A percentile compares a stretch with the other conserved stretches of the same genome.
Evolutionary conservation across 495 filamentous ascomycete genomes (phyloP).

Genomic region (Trichoderma gamsii): DNA sequence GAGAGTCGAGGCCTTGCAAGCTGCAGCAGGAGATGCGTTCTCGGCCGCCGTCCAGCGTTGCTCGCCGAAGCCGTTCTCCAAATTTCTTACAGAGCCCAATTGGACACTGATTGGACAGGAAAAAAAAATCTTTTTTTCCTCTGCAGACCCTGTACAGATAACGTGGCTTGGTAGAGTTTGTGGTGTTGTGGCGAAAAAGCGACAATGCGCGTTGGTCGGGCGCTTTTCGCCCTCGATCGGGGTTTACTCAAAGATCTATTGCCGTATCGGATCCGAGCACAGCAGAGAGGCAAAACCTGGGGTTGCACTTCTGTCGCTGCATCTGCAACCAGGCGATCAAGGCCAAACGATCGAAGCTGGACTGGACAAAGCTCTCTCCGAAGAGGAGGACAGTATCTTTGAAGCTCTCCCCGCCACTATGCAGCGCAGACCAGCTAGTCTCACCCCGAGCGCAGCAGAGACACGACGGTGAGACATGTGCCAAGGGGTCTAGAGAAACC

Average conservation of each 20-base stretch:
- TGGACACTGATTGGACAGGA: neutral
- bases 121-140: neutral
- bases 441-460: neutral
- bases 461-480: neutral
- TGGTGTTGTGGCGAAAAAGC: constrained; percentile 8
- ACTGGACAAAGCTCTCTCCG: constrained; percentile 1
- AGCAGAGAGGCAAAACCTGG: constrained; percentile 11
- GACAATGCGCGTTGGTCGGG: neutral
- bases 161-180: neutral
- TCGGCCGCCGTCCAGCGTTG: neutral
- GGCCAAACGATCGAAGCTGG: neutral
- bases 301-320: neutral
- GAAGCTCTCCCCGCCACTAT: neutral
- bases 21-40: neutral
- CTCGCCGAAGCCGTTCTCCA: neutral
- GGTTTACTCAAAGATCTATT: neutral
- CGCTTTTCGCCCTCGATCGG: constrained; percentile 1
- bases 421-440: neutral
- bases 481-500: neutral
- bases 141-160: neutral
- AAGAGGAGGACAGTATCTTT: neutral
- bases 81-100: neutral
- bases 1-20: neutral
- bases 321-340: neutral
- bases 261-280: neutral